Conservation (phyloP, 2,329 filamentous ascomycete genomes). For the Pestalotiopsis sp. region DNA sequence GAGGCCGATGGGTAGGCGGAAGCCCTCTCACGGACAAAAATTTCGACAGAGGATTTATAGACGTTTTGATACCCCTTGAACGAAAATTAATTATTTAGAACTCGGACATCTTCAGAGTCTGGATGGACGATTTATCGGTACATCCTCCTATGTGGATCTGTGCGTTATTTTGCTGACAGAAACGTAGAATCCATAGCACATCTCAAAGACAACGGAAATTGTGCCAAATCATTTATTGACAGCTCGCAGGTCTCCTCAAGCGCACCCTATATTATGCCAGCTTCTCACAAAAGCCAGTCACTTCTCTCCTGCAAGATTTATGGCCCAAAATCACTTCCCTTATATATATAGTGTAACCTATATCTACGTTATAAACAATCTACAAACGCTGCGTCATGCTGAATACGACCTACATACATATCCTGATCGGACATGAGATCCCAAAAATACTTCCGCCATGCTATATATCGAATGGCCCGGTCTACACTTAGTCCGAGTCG, state of each 20-base stretch:
- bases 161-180: no score
- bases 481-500: background rate
- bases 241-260: no score
- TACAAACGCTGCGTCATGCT: background rate
- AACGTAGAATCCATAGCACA: no score
- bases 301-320: background rate
- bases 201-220: no score
- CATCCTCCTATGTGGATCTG: no score
- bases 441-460: background rate
- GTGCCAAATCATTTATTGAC: no score
- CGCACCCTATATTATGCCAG: no score
- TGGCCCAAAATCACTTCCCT: background rate
- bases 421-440: background rate
- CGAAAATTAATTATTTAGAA: background rate
- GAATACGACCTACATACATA: background rate
- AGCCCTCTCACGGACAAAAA: background rate
- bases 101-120: background rate
- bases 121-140: no score
- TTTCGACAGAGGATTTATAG: background rate
- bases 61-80: slow-evolving; percentile 1
- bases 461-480: background rate
- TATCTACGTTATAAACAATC: background rate
- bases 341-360: background rate
- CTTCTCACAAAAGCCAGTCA: no score
- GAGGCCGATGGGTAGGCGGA: slow-evolving; percentile 51